These are phyloP conservation scores for Santalum album DNA, from an alignment of 164 flowering plant species.

Conservation along the genomic window DNA sequence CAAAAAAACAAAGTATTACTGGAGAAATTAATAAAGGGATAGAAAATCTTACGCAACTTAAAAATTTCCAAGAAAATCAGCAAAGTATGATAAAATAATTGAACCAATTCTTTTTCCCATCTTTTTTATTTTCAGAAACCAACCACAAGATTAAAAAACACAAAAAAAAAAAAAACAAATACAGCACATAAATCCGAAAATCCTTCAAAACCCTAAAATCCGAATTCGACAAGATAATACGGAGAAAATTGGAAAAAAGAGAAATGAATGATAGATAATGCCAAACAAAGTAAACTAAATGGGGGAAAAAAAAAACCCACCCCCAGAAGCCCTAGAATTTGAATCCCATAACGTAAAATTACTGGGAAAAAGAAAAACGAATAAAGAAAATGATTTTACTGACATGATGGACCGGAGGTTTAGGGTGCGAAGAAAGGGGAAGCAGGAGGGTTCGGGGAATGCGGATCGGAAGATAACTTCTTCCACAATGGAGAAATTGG, in stretches of 20 bases:
- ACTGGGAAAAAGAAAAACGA: background rate
- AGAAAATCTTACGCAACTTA: too few species aligned
- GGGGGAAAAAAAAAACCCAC: background rate
- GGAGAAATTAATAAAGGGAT: too few species aligned
- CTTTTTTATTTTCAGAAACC: background rate
- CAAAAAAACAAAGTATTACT: background rate
- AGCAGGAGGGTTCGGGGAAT: conserved; percentile 33
- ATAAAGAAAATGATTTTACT: background rate
- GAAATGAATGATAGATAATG: background rate
- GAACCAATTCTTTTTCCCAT: too few species aligned
- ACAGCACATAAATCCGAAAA: background rate
- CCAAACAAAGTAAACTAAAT: background rate
- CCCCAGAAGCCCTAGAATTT: background rate
- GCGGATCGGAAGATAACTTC: conserved; percentile 52
- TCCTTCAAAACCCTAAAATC: too few species aligned
- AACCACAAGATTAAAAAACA: background rate
- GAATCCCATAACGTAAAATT: background rate
- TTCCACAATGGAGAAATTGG: conserved; percentile 53
- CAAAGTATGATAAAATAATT: too few species aligned
- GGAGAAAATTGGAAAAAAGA: background rate
- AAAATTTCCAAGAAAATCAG: too few species aligned
- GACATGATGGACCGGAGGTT: conserved; percentile 57
- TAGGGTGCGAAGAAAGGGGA: conserved; percentile 40
- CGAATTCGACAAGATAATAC: too few species aligned
- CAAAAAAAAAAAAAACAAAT: background rate